Evolutionary conservation across 192 early-diverging fungal species (phyloP).

Genomic region (Gryganskiella cystojenkinii): DNA sequence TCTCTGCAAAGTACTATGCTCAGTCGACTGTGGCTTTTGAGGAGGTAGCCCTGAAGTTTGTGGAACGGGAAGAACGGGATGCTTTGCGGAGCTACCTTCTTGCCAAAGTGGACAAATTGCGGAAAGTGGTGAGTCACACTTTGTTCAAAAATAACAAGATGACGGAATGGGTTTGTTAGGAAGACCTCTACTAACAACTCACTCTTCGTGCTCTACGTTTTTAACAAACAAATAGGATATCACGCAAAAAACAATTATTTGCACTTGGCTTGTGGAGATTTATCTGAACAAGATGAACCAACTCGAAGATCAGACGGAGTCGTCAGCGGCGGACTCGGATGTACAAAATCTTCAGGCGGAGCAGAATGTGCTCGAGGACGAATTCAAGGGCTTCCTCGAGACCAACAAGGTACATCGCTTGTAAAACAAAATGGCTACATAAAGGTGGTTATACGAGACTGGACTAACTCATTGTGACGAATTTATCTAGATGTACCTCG

Average conservation of each 20-base stretch:
- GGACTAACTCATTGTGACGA: conserved; percentile 15
- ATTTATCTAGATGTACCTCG: conserved; percentile 55
- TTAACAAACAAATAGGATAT: conserved; percentile 64
- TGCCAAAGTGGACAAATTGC: conserved; percentile 76
- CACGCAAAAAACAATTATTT: conserved; percentile 83
- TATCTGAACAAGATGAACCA: conserved; percentile 83
- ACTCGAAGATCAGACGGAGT: conserved; percentile 63
- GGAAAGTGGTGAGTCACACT: conserved; percentile 61
- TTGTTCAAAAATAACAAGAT: background rate
- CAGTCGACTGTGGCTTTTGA: conserved; percentile 86
- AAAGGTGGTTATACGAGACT: too few species aligned
- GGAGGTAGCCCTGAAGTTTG: conserved; percentile 89
- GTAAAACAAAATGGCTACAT: too few species aligned
- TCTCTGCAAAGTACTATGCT: conserved; percentile 91
- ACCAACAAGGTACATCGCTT: conserved; percentile 66
- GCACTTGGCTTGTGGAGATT: conserved; percentile 92
- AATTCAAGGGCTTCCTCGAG: conserved; percentile 79
- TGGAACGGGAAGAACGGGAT: conserved; percentile 74
- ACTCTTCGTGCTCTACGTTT: background rate
- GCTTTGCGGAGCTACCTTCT: conserved; percentile 85
- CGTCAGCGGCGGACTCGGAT: conserved; percentile 52
- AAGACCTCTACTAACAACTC: background rate
- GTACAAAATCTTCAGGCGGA: conserved; percentile 67
- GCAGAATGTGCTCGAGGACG: conserved; percentile 65
- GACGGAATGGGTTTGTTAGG: background rate